phyloP scores from a whole-genome alignment of 768 basidiomycete species.

The Xerocomellus intermedius region DNA sequence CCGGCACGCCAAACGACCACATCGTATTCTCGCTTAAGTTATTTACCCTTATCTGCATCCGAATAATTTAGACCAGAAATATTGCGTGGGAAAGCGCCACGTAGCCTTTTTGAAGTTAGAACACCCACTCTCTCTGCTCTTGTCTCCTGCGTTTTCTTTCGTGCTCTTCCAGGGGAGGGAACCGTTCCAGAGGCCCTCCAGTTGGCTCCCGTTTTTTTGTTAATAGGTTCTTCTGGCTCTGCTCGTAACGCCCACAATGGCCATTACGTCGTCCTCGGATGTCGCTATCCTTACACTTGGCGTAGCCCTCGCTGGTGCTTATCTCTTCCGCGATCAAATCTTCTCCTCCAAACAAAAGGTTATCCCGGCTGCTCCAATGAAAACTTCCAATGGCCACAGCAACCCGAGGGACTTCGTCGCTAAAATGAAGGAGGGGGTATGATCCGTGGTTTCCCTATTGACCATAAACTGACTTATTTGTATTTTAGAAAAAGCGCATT shows the following conservation, averaged over 20 bases:
- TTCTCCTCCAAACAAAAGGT: conserved; percentile 66
- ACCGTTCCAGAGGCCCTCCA: not conserved
- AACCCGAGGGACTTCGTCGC: conserved; percentile 94
- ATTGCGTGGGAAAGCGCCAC: conserved; percentile 38
- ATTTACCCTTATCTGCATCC: conserved; percentile 1
- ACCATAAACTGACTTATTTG: not conserved
- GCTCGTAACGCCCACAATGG: conserved; percentile 40
- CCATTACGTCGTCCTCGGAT: conserved; percentile 67
- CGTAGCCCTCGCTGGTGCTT: conserved; percentile 70
- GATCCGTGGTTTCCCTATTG: conserved; percentile 26
- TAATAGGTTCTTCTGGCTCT: not conserved
- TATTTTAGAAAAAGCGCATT: conserved; percentile 84
- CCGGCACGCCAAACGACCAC: not conserved
- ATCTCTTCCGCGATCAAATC: conserved; percentile 82
- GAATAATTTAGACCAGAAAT: conserved; percentile 27
- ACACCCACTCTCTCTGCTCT: conserved; percentile 9
- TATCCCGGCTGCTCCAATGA: conserved; percentile 45
- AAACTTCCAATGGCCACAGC: conserved; percentile 58
- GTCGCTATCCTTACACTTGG: conserved; percentile 70
- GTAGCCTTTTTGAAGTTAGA: conserved; percentile 36
- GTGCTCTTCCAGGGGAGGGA: not conserved
- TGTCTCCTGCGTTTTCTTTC: conserved; percentile 10
- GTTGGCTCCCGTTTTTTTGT: not conserved
- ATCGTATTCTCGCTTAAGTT: not conserved
- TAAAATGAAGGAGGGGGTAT: conserved; percentile 91